Evolutionary conservation across 2,329 filamentous ascomycete genomes (phyloP).

Genomic region (Trichoderma hamatum): DNA sequence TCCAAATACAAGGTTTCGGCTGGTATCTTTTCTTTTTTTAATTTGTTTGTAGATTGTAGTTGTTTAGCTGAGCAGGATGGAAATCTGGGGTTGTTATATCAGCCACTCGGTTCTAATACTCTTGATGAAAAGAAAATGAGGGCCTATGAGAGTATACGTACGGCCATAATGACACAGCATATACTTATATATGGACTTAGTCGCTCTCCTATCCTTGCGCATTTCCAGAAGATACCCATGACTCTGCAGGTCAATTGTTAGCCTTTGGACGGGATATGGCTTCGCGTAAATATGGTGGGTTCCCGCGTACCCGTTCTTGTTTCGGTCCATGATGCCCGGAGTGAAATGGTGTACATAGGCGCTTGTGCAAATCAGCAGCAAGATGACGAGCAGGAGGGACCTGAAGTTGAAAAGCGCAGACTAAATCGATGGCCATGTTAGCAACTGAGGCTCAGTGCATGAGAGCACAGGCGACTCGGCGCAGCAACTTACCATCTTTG

Average conservation of each 20-base stretch:
- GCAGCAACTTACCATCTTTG: slow-evolving; percentile 36
- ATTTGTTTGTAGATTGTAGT: not conserved
- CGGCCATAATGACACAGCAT: slow-evolving; percentile 92
- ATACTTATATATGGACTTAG: slow-evolving; percentile 94
- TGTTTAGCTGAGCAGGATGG: slow-evolving; percentile 45
- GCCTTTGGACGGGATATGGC: not conserved
- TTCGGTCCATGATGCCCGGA: slow-evolving; percentile 85
- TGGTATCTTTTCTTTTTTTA: not conserved
- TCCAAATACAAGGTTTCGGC: not conserved
- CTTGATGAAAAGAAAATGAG: not conserved
- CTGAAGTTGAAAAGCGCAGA: slow-evolving; percentile 99
- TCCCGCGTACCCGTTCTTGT: slow-evolving; percentile 77
- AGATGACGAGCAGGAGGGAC: slow-evolving; percentile 88
- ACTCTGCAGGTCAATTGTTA: slow-evolving; percentile 52
- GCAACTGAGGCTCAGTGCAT: not conserved
- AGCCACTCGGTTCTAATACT: not conserved
- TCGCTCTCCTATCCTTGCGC: slow-evolving; percentile 86
- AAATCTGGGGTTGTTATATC: slow-evolving; percentile 35
- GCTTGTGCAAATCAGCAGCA: slow-evolving; percentile 94
- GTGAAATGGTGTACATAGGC: slow-evolving; percentile 91
- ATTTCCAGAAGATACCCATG: slow-evolving; percentile 94
- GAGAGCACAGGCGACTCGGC: not conserved
- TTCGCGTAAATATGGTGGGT: not conserved
- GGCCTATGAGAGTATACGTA: slow-evolving; percentile 46
- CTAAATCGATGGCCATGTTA: slow-evolving; percentile 50